Evolutionary conservation across 345 rosid genomes (phyloP).

Genomic region (Nasturtium officinale): DNA sequence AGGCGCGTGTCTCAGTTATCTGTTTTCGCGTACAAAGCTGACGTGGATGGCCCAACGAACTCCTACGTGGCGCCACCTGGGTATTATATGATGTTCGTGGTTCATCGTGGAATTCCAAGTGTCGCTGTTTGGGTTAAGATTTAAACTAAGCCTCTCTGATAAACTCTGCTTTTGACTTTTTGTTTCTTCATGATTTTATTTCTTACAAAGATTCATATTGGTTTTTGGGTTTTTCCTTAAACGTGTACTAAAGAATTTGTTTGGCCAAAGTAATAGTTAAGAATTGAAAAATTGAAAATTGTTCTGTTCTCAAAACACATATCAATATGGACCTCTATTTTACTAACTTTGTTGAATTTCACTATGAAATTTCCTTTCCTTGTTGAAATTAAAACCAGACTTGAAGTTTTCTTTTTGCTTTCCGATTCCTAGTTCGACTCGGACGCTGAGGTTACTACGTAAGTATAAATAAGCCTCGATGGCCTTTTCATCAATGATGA

Average conservation of each 20-base stretch:
- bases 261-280: slow-evolving; percentile 17
- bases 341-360: background rate
- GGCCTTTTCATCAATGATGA: slow-evolving; percentile 6
- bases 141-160: slow-evolving; percentile 33
- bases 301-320: background rate
- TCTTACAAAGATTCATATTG: background rate
- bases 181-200: background rate
- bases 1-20: slow-evolving; percentile 48
- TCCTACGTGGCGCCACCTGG: slow-evolving; percentile 69
- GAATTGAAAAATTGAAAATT: background rate
- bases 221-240: slow-evolving; percentile 6
- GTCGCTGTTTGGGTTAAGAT: slow-evolving; percentile 63
- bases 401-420: background rate
- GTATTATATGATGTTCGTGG: slow-evolving; percentile 69
- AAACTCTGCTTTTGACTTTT: slow-evolving; percentile 15
- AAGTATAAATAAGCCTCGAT: background rate
- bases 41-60: slow-evolving; percentile 50
- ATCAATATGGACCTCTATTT: background rate
- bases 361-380: background rate
- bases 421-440: background rate
- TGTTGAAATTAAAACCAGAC: background rate
- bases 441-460: background rate
- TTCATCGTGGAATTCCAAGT: slow-evolving; percentile 67
- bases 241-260: background rate
- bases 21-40: slow-evolving; percentile 48